Evolutionary conservation across 2,329 filamentous ascomycete genomes (phyloP).

Genomic region (Calonectria pauciramosa): DNA sequence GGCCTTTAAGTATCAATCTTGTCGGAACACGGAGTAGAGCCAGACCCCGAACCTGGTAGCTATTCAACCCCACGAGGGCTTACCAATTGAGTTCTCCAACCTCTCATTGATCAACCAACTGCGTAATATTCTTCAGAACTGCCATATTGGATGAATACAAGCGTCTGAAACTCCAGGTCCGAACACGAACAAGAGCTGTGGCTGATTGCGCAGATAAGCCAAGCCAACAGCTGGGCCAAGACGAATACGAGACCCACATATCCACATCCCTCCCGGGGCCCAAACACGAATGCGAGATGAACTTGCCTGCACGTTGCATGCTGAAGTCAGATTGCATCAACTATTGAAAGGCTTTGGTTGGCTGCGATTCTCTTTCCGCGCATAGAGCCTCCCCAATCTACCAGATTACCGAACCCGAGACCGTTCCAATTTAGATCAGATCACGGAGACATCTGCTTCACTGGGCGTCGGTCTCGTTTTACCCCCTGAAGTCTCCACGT

Average conservation of each 20-base stretch:
- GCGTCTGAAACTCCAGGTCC: neutral
- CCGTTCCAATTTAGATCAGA: neutral
- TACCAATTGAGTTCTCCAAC: constrained; percentile 7
- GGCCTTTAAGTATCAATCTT: constrained; percentile 14
- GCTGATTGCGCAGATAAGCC: neutral
- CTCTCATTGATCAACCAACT: constrained; percentile 1
- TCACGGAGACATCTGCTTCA: neutral
- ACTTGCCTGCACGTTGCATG: neutral
- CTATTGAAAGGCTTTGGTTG: neutral
- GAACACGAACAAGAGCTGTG: constrained; percentile 34
- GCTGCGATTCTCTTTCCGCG: neutral
- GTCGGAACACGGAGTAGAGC: neutral
- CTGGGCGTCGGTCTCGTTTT: neutral
- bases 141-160: neutral
- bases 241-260: constrained; percentile 31
- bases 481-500: constrained; percentile 9
- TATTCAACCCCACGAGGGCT: neutral
- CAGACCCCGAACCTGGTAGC: neutral
- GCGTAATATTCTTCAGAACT: neutral
- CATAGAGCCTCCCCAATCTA: neutral
- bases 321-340: neutral
- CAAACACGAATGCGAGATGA: constrained; percentile 29
- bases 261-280: neutral
- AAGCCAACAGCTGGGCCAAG: neutral
- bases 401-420: neutral